Conservation (phyloP, 768 basidiomycete genomes). For the Mycena sanguinolenta region DNA sequence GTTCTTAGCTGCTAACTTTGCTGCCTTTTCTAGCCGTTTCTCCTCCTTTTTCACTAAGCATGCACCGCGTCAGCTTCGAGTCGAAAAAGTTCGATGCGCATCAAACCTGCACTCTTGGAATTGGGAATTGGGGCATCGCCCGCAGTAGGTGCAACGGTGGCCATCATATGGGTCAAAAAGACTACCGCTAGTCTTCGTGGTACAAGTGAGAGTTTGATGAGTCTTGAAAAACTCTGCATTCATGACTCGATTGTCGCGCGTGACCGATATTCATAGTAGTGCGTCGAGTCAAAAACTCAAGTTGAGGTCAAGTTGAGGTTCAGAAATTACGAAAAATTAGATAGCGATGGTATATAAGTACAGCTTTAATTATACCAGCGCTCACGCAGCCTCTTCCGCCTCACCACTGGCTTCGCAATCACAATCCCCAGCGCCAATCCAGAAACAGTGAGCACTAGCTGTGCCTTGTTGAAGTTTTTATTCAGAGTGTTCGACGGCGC, state of each 20-base stretch:
- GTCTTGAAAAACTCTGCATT: slow-evolving; percentile 27
- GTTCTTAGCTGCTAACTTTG: slow-evolving; percentile 80
- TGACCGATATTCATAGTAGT: slow-evolving; percentile 17
- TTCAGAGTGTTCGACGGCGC: slow-evolving; percentile 89
- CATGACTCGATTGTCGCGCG: slow-evolving; percentile 35
- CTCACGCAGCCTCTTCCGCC: slow-evolving; percentile 73
- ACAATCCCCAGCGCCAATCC: slow-evolving; percentile 82
- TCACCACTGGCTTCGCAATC: slow-evolving; percentile 87
- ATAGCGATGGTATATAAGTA: slow-evolving; percentile 24
- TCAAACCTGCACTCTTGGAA: slow-evolving; percentile 58
- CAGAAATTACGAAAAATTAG: slow-evolving; percentile 11
- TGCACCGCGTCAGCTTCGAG: slow-evolving; percentile 4
- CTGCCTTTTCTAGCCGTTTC: slow-evolving; percentile 83
- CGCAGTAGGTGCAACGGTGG: slow-evolving; percentile 27
- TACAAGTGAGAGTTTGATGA: slow-evolving; percentile 31
- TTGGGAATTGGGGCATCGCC: slow-evolving; percentile 51
- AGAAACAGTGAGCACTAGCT: slow-evolving; percentile 85
- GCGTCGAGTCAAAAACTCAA: too few relatives aligned
- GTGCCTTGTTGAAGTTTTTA: slow-evolving; percentile 93
- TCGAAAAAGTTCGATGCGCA: neutral
- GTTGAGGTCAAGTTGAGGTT: too few relatives aligned
- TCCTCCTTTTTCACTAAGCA: slow-evolving; percentile 85
- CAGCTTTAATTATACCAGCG: slow-evolving; percentile 74
- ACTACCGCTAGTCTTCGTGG: slow-evolving; percentile 24
- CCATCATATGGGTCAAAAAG: slow-evolving; percentile 20